These are phyloP conservation scores for Collybiopsis confluens DNA, from an alignment of 768 basidiomycete genomes.

Conservation along the genomic window DNA sequence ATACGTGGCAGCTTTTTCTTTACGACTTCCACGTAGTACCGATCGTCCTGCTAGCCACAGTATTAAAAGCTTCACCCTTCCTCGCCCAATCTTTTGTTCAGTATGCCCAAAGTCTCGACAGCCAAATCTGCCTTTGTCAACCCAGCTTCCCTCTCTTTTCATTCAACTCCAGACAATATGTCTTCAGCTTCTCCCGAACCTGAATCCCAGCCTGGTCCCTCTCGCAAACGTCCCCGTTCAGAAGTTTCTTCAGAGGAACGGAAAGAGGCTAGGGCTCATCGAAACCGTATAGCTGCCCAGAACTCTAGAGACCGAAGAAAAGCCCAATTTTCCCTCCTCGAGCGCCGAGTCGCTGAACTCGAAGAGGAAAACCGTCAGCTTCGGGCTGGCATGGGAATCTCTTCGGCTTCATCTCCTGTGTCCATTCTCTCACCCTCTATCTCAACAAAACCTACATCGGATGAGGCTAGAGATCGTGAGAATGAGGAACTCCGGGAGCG, in stretches of 20 bases:
- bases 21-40: constrained; percentile 13
- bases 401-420: constrained; percentile 21
- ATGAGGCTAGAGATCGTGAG: constrained; percentile 48
- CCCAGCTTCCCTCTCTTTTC: constrained; percentile 34
- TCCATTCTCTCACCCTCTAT: constrained; percentile 9
- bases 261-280: constrained; percentile 83
- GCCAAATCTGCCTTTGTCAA: constrained; percentile 24
- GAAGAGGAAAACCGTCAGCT: constrained; percentile 82
- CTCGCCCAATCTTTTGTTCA: neutral
- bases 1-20: constrained; percentile 6
- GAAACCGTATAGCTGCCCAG: constrained; percentile 92
- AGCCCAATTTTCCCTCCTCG: constrained; percentile 70
- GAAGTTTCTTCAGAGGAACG: constrained; percentile 67
- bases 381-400: constrained; percentile 43
- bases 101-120: constrained; percentile 10
- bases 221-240: constrained; percentile 74
- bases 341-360: constrained; percentile 64
- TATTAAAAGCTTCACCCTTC: constrained; percentile 3
- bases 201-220: constrained; percentile 35
- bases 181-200: constrained; percentile 21
- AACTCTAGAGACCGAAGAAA: constrained; percentile 90
- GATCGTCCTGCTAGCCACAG: constrained; percentile 13
- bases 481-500: constrained; percentile 74
- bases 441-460: constrained; percentile 16
- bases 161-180: constrained; percentile 25